Base-by-base conservation (phyloP, 1,139 yeast species). In the Hemisphaericaspora xylanilytica region DNA sequence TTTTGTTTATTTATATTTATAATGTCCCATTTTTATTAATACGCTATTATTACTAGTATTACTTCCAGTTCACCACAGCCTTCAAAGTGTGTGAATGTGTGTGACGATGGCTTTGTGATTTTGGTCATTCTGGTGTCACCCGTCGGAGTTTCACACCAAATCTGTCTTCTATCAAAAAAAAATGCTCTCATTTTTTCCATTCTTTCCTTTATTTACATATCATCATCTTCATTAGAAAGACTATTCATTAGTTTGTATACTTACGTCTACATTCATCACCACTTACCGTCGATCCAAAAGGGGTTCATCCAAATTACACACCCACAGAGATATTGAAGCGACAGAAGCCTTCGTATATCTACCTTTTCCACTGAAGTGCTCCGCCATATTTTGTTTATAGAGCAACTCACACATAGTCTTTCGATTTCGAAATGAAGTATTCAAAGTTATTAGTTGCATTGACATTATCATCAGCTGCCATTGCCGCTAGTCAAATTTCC, bases 381-480 rank as follows among this genome's bases (percentile, higher is more conserved):
- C n/a, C n/a, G n/a, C n/a, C n/a, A n/a, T n/a, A n/a, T n/a, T n/a
- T n/a, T n/a, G n/a, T n/a, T 20, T 8, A 22, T 22, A 22, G 26
- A 22, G 11, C 26, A 22, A n/a, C n/a, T n/a, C n/a, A 6, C 26
- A 8, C 11, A 22, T 8, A 22, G 4, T 10, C n/a, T 9, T 6
- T 9, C n/a, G 11, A 9, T 10, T 9, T 9, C 26, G 22, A n/a
- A 16, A 45, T 45, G 48, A 43, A 35, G 29, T 28, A 35, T 14
- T 28, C 40, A 10, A 37, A 35, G 15, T 17, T 41, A n/a, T 24
- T 43, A 37, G 32, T 41, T n/a, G 30, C 43, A 18, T 30, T 39
- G 18, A 33, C 38, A 6, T 42, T 41, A 31, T 13, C 35, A 11
- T 25, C 45, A 4, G 28, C 35, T 4, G 25, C 37, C 1, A 12